These are phyloP conservation scores for Yarrowia galli DNA, from an alignment of 1,139 yeast species.

Conservation along the genomic window DNA sequence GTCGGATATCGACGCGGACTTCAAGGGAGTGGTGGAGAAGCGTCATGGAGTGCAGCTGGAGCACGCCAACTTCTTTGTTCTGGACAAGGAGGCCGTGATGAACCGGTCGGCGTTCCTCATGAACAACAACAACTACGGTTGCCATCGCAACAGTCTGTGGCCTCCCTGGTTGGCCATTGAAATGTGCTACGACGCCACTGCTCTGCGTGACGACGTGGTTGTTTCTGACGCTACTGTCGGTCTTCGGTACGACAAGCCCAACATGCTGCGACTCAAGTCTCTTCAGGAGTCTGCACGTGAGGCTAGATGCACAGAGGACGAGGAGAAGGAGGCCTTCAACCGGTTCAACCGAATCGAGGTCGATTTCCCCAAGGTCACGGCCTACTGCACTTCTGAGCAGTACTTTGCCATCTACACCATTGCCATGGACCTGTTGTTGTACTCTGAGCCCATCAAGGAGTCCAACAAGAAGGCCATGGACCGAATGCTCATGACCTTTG, in stretches of 20 bases:
- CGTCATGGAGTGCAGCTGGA: slow-evolving; percentile 72
- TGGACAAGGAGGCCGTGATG: slow-evolving; percentile 59
- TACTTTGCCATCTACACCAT: slow-evolving; percentile 72
- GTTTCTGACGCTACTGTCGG: slow-evolving; percentile 70
- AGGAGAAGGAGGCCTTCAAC: slow-evolving; percentile 43
- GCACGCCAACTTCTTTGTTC: slow-evolving; percentile 75
- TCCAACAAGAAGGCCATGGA: slow-evolving; percentile 66
- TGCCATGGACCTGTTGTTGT: slow-evolving; percentile 68
- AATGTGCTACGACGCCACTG: slow-evolving; percentile 70
- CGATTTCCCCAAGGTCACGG: slow-evolving; percentile 72
- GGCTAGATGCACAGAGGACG: slow-evolving; percentile 29
- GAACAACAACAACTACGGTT: slow-evolving; percentile 53
- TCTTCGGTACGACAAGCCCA: slow-evolving; percentile 69
- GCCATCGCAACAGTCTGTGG: slow-evolving; percentile 60
- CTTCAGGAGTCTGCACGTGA: slow-evolving; percentile 5
- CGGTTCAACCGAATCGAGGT: slow-evolving; percentile 59
- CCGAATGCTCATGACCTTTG: slow-evolving; percentile 71
- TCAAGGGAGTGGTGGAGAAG: slow-evolving; percentile 65
- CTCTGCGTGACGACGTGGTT: slow-evolving; percentile 63
- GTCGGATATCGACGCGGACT: slow-evolving; percentile 57
- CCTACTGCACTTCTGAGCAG: slow-evolving; percentile 76
- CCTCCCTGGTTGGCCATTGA: slow-evolving; percentile 84
- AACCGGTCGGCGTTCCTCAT: slow-evolving; percentile 56
- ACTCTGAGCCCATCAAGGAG: slow-evolving; percentile 67
- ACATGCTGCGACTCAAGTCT: slow-evolving; percentile 59